Percentiles rank a stretch among this genome's conserved stretches.
These are phyloP conservation scores for Chloris gayana DNA, from an alignment of 176 grass and related monocot species.

Conservation along the genomic window DNA sequence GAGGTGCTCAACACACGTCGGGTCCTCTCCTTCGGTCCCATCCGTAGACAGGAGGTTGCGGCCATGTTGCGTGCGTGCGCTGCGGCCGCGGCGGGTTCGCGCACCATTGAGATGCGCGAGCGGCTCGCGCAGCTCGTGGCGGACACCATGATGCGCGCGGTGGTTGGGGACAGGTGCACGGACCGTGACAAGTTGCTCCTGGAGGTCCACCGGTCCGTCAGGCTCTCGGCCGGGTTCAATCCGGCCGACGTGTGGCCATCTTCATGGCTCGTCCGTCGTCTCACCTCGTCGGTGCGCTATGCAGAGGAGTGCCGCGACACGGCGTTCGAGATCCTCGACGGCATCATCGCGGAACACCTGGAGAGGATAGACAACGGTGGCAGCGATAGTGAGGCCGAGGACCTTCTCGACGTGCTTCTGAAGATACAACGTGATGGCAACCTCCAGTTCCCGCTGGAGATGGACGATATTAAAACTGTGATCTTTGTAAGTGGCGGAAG, in stretches of 20 bases:
- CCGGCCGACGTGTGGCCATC: slow-evolving; percentile 51
- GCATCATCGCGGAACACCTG: slow-evolving; percentile 54
- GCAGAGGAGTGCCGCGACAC: slow-evolving; percentile 32
- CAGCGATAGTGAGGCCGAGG: slow-evolving; percentile 32
- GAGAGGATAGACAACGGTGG: neutral
- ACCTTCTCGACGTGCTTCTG: slow-evolving; percentile 48
- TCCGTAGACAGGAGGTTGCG: neutral
- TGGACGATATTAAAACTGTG: slow-evolving; percentile 26
- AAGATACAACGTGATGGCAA: slow-evolving; percentile 37
- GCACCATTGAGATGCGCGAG: neutral
- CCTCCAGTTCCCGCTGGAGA: slow-evolving; percentile 26
- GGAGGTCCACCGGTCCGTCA: no score
- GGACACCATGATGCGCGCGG: slow-evolving; percentile 18
- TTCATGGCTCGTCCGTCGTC: neutral
- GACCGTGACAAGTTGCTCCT: slow-evolving; percentile 12
- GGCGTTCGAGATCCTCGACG: slow-evolving; percentile 54
- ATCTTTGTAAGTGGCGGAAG: neutral
- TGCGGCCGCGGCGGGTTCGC: neutral
- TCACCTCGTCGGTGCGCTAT: neutral
- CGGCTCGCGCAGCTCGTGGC: neutral
- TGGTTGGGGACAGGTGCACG: slow-evolving; percentile 17
- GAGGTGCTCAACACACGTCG: slow-evolving; percentile 40
- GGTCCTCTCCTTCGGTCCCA: slow-evolving; percentile 10
- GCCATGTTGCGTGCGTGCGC: slow-evolving; percentile 7
- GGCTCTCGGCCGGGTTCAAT: slow-evolving; percentile 9